Evolutionary conservation across 257 asterid species (phyloP).

Genomic region (Petunia axillaris): DNA sequence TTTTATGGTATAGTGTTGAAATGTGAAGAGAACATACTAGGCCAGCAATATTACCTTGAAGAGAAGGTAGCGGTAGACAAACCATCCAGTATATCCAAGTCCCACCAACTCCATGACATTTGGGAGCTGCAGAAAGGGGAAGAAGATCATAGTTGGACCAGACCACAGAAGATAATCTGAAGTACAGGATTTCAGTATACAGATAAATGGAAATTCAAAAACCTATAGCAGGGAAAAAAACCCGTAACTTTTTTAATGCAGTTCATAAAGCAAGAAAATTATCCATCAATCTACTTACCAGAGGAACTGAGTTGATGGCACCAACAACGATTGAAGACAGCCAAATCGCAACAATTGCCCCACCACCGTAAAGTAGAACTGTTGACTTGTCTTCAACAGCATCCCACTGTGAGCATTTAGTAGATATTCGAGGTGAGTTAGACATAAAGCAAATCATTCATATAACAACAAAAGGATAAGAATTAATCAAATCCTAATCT

Average conservation of each 20-base stretch:
- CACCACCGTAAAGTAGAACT: constrained; percentile 64
- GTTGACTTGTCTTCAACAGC: constrained; percentile 76
- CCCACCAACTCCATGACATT: constrained; percentile 96
- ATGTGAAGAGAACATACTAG: constrained; percentile 30
- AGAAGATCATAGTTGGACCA: neutral
- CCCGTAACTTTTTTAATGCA: neutral
- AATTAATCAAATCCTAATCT: neutral
- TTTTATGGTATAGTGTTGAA: constrained; percentile 58
- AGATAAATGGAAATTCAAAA: neutral
- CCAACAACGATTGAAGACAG: constrained; percentile 74
- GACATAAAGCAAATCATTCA: neutral
- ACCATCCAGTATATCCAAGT: constrained; percentile 98
- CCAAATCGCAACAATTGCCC: constrained; percentile 77
- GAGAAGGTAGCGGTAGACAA: constrained; percentile 96
- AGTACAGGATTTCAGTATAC: neutral
- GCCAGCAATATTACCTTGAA: constrained; percentile 67
- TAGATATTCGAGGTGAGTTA: neutral
- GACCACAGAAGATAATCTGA: neutral
- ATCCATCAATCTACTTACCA: constrained; percentile 56
- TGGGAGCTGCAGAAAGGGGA: constrained; percentile 66
- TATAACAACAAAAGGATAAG: neutral
- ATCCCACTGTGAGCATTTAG: constrained; percentile 71
- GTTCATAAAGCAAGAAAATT: neutral
- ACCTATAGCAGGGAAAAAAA: neutral
- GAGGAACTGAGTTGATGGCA: constrained; percentile 86